Percentiles rank a stretch among this genome's conserved stretches.
phyloP scores from a whole-genome alignment of 768 basidiomycete genomes.

The Auricularia sp. region DNA sequence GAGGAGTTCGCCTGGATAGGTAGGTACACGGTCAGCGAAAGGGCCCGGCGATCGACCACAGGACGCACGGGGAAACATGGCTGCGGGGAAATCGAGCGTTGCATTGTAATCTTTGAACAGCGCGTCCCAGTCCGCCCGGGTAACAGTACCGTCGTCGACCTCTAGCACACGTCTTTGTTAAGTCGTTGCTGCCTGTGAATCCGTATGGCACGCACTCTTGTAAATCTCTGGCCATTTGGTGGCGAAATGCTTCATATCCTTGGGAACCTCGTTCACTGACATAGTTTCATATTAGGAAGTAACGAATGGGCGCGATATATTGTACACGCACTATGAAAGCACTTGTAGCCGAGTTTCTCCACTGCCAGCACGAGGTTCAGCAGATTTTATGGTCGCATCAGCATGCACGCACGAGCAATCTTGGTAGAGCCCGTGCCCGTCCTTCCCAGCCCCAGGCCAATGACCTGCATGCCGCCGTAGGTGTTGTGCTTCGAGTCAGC shows the following conservation, averaged over 20 bases:
- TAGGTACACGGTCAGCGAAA: too few relatives aligned
- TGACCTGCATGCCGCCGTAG: background rate
- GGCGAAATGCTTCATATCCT: background rate
- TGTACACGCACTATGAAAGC: background rate
- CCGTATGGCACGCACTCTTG: too few relatives aligned
- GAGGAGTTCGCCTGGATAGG: background rate
- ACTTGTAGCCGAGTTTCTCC: background rate
- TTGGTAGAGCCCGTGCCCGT: background rate
- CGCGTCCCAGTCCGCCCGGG: background rate
- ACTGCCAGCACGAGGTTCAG: background rate
- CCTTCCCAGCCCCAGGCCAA: conserved; percentile 1
- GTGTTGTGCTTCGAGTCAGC: background rate
- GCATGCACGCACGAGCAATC: background rate
- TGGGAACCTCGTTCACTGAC: background rate
- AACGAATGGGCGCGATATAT: background rate
- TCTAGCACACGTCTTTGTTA: background rate
- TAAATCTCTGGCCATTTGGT: background rate
- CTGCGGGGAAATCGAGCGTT: background rate
- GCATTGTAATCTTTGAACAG: background rate
- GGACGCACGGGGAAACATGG: background rate
- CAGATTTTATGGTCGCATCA: too few relatives aligned
- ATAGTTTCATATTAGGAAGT: background rate
- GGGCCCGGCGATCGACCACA: background rate
- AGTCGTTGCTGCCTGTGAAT: too few relatives aligned
- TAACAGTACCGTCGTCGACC: background rate